phyloP scores from a whole-genome alignment of 2,329 filamentous ascomycete genomes.

The Tolypocladium tropicale region DNA sequence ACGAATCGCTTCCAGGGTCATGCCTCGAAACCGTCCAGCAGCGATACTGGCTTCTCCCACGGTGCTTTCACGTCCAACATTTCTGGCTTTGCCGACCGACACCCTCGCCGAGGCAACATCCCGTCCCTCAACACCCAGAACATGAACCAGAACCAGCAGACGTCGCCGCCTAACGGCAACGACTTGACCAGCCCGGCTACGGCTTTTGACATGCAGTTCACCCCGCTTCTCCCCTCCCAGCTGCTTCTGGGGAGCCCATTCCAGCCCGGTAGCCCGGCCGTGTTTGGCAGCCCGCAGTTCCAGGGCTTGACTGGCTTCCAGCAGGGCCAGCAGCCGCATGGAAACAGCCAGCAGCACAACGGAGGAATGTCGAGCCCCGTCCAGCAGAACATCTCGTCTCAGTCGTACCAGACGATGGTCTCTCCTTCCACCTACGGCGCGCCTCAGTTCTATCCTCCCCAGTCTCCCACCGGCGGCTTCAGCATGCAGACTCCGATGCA shows the following conservation, averaged over 20 bases:
- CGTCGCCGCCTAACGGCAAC: conserved; percentile 41
- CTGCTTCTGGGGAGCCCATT: conserved; percentile 92
- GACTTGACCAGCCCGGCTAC: conserved; percentile 83
- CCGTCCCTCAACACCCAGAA: conserved; percentile 84
- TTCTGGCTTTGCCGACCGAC: conserved; percentile 75
- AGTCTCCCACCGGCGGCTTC: conserved; percentile 76
- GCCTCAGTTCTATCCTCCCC: conserved; percentile 76
- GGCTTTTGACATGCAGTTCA: conserved; percentile 96
- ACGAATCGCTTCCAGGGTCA: conserved; percentile 57
- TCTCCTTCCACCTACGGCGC: conserved; percentile 77
- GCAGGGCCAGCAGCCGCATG: conserved; percentile 41
- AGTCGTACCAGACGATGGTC: conserved; percentile 74
- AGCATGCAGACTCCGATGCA: conserved; percentile 44
- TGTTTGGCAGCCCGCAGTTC: conserved; percentile 87
- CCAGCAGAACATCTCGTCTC: conserved; percentile 68
- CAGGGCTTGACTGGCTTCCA: conserved; percentile 73
- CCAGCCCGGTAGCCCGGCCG: conserved; percentile 84
- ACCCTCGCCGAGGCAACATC: conserved; percentile 75
- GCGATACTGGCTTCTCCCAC: conserved; percentile 85
- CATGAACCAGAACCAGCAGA: conserved; percentile 33
- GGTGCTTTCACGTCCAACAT: conserved; percentile 85
- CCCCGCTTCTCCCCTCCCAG: conserved; percentile 87
- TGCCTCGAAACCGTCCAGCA: conserved; percentile 70
- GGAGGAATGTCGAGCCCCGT: conserved; percentile 64
- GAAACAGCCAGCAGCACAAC: conserved; percentile 42